phyloP scores from a whole-genome alignment of 768 basidiomycete genomes.

The Mycena pura region DNA sequence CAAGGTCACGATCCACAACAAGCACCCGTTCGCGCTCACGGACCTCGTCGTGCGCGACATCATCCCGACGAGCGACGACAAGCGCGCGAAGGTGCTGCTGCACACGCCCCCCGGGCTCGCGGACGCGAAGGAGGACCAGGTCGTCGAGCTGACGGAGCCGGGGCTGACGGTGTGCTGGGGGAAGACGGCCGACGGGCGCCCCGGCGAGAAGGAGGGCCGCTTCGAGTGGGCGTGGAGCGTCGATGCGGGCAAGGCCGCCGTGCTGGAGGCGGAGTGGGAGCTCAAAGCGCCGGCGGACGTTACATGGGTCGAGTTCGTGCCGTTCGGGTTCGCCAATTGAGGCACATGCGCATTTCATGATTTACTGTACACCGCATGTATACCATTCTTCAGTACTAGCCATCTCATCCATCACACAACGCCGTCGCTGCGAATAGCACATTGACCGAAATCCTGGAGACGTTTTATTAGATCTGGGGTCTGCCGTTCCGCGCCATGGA shows the following conservation, averaged over 20 bases:
- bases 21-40: constrained; percentile 51
- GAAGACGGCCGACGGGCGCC: constrained; percentile 48
- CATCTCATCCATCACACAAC: constrained; percentile 22
- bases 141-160: constrained; percentile 35
- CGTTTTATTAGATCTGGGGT: background rate
- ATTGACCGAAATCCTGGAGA: constrained; percentile 22
- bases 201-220: constrained; percentile 60
- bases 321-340: too few relatives aligned
- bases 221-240: constrained; percentile 62
- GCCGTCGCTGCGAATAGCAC: constrained; percentile 26
- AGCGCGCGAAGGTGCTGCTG: constrained; percentile 51
- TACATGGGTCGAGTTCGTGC: constrained; percentile 33
- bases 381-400: too few relatives aligned
- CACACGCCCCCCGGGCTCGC: constrained; percentile 54
- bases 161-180: constrained; percentile 43
- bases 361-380: background rate
- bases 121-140: constrained; percentile 48
- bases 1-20: constrained; percentile 54
- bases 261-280: constrained; percentile 59
- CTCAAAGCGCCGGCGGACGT: constrained; percentile 49
- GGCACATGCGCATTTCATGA: background rate
- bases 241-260: constrained; percentile 48
- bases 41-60: constrained; percentile 55
- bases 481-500: background rate
- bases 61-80: constrained; percentile 50